A percentile compares a stretch with the other conserved stretches of the same genome.
These are phyloP conservation scores for Penicillium sclerotiorum DNA, from an alignment of 2,329 filamentous ascomycete genomes.

Conservation along the genomic window DNA sequence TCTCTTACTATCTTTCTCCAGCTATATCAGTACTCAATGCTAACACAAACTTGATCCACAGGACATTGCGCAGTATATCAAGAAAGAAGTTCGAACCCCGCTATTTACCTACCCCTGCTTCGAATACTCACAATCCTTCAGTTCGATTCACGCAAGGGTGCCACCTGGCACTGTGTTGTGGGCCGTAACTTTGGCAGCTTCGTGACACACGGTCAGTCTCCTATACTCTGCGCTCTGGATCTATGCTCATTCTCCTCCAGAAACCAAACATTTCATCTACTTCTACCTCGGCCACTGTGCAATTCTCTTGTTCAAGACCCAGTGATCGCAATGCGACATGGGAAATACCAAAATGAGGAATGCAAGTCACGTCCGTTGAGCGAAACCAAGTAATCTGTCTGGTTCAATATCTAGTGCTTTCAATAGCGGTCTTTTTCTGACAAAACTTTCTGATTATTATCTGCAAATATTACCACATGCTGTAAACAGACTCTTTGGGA, in stretches of 20 bases:
- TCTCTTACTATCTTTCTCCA: too few relatives aligned
- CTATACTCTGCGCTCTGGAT: neutral
- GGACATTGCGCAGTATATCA: slow-evolving; percentile 96
- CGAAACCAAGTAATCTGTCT: neutral
- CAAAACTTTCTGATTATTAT: slow-evolving; percentile 8
- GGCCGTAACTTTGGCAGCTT: slow-evolving; percentile 99
- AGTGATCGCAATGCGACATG: slow-evolving; percentile 55
- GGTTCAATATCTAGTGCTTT: slow-evolving; percentile 5
- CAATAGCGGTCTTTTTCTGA: slow-evolving; percentile 11
- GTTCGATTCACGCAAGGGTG: slow-evolving; percentile 96
- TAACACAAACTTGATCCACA: slow-evolving; percentile 41
- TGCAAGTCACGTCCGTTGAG: too few relatives aligned
- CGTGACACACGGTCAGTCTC: slow-evolving; percentile 82
- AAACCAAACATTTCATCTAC: slow-evolving; percentile 99
- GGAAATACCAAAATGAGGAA: too few relatives aligned
- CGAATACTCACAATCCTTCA: slow-evolving; percentile 45
- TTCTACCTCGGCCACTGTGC: slow-evolving; percentile 99
- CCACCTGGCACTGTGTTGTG: slow-evolving; percentile 99
- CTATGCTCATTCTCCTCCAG: slow-evolving; percentile 51
- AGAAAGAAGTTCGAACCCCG: slow-evolving; percentile 71
- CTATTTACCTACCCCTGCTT: slow-evolving; percentile 4
- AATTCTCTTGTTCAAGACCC: slow-evolving; percentile 98
- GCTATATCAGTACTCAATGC: too few relatives aligned
- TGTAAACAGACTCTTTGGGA: slow-evolving; percentile 16
- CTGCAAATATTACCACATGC: slow-evolving; percentile 7